Base-by-base conservation (phyloP, 169 alveolate species). In the Cryptosporidium bovis region DNA sequence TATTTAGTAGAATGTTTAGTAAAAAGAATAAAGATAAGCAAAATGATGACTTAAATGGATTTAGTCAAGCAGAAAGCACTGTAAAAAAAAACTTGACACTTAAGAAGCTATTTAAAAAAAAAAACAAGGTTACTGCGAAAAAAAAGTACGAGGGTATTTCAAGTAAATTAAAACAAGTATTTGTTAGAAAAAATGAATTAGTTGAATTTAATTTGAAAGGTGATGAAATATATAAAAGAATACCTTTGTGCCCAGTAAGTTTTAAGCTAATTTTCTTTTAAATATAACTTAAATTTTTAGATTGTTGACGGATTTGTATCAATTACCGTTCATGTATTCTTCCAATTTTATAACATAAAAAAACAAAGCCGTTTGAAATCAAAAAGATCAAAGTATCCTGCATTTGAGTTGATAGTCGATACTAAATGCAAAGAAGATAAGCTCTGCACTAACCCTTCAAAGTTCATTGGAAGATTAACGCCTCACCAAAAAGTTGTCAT, bases 321-420 rank as follows among this genome's bases (percentile, higher is more conserved):
- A 10, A 29, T 77, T 58, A 56, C 71, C 15, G 77, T 77, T 24
- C 87, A 77, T 46, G 40, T 64, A 15, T 77, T 77, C 12, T 27
- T 77, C 7, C 87, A 77, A 20, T 60, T 27, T 60, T 77, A 24
- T 24, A 60, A 56, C 10, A 46, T 18, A 24, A 62, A 77, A 77
- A 77, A 40, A 16, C 48, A 40, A 40, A 65, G 2, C 15, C 24
- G 50, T 13, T 33, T 50, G 10, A 44, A 7, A n/a, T 20, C 36
- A 13, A 77, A 56, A 36, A 77, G 48, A 44, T 46, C 4, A 18
- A 77, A 77, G 18, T 77, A 56, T 77, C 62, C 87, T 18, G 69
- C 87, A 60, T 77, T 77, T 77, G 77, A 77, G 55, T 77, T 77
- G 15, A 55, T 44, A 33, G 71, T 77, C 2, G 77, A 77, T 77